phyloP scores from a whole-genome alignment of 495 filamentous ascomycete species.

The Penicillium antarcticum region DNA sequence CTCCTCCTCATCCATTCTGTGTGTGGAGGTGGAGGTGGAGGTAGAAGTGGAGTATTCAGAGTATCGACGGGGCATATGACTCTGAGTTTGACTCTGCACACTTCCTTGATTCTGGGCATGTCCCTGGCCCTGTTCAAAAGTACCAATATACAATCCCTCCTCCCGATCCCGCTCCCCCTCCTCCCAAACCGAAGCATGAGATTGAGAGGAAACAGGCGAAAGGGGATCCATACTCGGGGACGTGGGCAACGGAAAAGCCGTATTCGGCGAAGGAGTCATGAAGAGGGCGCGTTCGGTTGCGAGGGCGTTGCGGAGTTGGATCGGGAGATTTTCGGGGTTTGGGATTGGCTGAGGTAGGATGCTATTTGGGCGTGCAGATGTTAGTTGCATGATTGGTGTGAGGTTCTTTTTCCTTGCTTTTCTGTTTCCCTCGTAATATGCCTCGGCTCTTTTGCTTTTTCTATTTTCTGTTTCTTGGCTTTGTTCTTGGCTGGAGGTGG shows the following conservation, averaged over 20 bases:
- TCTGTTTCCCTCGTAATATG: not conserved
- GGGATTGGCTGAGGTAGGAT: not conserved
- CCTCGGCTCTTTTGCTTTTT: not conserved
- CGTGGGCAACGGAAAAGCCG: constrained; percentile 8
- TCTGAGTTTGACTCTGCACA: no score
- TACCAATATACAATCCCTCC: not conserved
- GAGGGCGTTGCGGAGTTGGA: constrained; percentile 15
- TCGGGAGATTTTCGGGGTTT: constrained; percentile 1
- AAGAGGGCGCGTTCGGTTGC: constrained; percentile 37
- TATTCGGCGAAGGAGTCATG: constrained; percentile 21
- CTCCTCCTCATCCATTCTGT: constrained; percentile 8
- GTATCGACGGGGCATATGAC: not conserved
- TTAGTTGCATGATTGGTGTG: not conserved
- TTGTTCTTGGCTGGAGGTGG: not conserved
- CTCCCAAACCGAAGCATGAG: constrained; percentile 18
- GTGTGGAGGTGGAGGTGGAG: not conserved
- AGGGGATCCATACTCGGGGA: constrained; percentile 20
- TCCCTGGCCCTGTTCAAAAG: no score
- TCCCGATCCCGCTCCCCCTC: constrained; percentile 21
- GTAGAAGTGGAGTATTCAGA: not conserved
- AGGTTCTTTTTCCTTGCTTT: no score
- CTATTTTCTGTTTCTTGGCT: not conserved
- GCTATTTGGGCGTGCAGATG: not conserved
- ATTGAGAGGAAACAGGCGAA: constrained; percentile 23
- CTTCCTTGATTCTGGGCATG: no score